phyloP scores from a whole-genome alignment of 2,329 filamentous ascomycete genomes.

The Phialophora macrospora region DNA sequence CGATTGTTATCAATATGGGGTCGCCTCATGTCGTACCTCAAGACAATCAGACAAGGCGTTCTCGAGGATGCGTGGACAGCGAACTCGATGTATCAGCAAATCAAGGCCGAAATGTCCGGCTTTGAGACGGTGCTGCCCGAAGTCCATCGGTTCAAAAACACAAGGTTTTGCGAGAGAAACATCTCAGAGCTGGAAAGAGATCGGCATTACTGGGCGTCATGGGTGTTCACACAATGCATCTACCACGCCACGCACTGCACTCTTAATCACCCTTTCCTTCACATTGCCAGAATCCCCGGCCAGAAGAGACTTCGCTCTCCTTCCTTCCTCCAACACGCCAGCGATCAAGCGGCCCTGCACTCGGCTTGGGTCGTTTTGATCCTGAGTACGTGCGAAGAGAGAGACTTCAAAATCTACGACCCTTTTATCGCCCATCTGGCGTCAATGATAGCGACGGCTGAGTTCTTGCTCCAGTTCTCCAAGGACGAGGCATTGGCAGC shows the following conservation, averaged over 20 bases:
- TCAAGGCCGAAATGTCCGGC: slow-evolving; percentile 32
- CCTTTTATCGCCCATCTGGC: slow-evolving; percentile 35
- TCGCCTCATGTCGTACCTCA: slow-evolving; percentile 31
- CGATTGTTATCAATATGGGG: slow-evolving; percentile 35
- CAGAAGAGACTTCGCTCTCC: slow-evolving; percentile 31
- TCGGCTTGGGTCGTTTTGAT: slow-evolving; percentile 33
- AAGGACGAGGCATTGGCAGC: slow-evolving; percentile 28
- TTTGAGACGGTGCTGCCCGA: slow-evolving; percentile 34
- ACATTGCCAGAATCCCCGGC: slow-evolving; percentile 30
- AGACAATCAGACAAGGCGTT: slow-evolving; percentile 29
- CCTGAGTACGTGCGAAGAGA: slow-evolving; percentile 29
- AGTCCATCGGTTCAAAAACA: slow-evolving; percentile 34
- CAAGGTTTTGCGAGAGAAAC: slow-evolving; percentile 24
- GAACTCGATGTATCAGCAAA: slow-evolving; percentile 33
- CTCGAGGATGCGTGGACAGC: slow-evolving; percentile 31
- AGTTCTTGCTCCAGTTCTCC: slow-evolving; percentile 34
- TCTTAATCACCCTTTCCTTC: slow-evolving; percentile 36
- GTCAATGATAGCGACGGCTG: slow-evolving; percentile 30
- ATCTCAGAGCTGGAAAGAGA: slow-evolving; percentile 19
- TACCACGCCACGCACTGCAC: slow-evolving; percentile 36
- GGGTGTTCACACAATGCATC: slow-evolving; percentile 33
- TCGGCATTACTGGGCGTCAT: slow-evolving; percentile 34
- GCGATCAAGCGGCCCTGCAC: slow-evolving; percentile 34
- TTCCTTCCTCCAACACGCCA: slow-evolving; percentile 36
- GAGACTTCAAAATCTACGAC: slow-evolving; percentile 27